Evolutionary conservation across 2,329 filamentous ascomycete genomes (phyloP).

Genomic region (Sporothrix curviconia): DNA sequence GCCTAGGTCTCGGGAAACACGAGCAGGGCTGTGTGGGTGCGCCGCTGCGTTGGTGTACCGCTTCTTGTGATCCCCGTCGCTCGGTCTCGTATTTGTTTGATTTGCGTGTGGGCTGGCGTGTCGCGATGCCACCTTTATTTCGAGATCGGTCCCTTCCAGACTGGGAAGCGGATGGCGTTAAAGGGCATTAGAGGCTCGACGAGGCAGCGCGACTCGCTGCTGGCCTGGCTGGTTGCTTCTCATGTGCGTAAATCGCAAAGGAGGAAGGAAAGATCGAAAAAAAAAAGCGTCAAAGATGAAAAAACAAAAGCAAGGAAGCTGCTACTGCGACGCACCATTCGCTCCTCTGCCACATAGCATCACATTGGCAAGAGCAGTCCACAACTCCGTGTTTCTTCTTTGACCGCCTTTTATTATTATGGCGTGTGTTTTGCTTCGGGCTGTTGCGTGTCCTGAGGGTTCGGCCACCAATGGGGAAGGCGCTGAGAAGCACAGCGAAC

Average conservation of each 20-base stretch:
- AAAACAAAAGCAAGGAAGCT: background rate
- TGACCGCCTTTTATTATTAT: background rate
- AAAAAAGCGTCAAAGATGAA: background rate
- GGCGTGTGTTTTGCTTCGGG: background rate
- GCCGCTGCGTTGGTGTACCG: background rate
- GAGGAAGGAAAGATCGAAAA: background rate
- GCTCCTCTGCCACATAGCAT: background rate
- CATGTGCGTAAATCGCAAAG: no score
- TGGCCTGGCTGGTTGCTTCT: no score
- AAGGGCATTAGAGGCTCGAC: no score
- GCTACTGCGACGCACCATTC: background rate
- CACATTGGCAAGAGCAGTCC: constrained; percentile 6
- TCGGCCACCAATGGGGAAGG: background rate
- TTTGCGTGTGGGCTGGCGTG: background rate
- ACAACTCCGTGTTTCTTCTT: constrained; percentile 6
- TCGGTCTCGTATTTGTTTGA: constrained; percentile 2
- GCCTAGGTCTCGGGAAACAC: background rate
- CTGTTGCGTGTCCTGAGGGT: background rate
- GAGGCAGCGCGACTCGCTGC: no score
- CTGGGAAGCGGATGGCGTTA: no score
- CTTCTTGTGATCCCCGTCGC: no score
- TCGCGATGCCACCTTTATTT: constrained; percentile 3
- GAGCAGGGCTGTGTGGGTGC: constrained; percentile 6
- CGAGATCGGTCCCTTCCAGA: background rate
- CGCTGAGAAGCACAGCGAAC: no score